phyloP scores from a whole-genome alignment of 176 grass and related monocot genomes.

The Avena insularis region DNA sequence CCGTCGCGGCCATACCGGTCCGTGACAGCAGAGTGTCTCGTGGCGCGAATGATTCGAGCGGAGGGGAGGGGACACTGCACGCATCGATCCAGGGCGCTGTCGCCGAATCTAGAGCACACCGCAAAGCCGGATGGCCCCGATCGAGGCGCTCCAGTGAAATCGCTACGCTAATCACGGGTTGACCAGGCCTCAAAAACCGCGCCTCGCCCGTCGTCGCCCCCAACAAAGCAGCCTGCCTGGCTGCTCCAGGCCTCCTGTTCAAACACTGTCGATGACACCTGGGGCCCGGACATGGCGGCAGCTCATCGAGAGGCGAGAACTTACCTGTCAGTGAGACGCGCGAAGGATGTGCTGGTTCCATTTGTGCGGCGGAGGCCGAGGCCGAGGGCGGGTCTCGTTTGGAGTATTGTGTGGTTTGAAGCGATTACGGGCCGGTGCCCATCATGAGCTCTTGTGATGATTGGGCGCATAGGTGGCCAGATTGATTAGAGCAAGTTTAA shows the following conservation, averaged over 20 bases:
- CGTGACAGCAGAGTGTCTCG: background rate
- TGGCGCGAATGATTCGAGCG: background rate
- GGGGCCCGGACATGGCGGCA: background rate
- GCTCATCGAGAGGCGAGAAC: background rate
- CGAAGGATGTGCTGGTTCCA: background rate
- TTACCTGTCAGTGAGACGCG: background rate
- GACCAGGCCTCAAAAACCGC: slow-evolving; percentile 13
- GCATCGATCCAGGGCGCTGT: slow-evolving; percentile 24
- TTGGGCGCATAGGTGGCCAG: slow-evolving; percentile 30
- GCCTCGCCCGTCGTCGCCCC: background rate
- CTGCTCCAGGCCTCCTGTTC: background rate
- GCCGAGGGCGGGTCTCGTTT: background rate
- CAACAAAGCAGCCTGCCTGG: background rate
- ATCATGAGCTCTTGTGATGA: slow-evolving; percentile 40
- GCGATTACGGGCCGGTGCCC: slow-evolving; percentile 9
- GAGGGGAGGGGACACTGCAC: background rate
- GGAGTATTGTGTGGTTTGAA: background rate
- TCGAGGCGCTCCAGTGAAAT: slow-evolving; percentile 18
- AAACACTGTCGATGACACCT: background rate
- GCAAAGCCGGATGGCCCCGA: background rate
- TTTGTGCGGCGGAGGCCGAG: too few species aligned
- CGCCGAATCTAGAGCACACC: slow-evolving; percentile 5
- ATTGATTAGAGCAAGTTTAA: background rate
- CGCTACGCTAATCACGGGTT: slow-evolving; percentile 49
- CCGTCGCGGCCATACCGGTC: background rate